Conservation (phyloP, 1,284 basidiomycete species). For the Cystobasidium sp. region DNA sequence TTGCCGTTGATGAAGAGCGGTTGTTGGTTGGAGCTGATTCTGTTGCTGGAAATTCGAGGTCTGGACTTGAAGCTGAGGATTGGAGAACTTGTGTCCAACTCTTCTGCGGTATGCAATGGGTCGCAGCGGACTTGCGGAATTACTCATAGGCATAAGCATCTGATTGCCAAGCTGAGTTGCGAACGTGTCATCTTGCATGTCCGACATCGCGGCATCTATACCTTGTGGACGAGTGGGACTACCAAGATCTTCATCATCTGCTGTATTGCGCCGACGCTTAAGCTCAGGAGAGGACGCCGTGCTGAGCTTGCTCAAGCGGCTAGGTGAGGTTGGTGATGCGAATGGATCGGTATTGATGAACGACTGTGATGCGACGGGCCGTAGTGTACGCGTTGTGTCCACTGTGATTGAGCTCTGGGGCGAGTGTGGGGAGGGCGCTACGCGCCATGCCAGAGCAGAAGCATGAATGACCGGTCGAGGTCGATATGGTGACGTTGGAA, state of each 20-base stretch:
- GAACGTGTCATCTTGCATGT: slow-evolving; percentile 6
- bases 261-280: slow-evolving; percentile 32
- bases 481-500: slow-evolving; percentile 32
- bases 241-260: not conserved
- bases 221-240: not conserved
- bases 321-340: slow-evolving; percentile 18
- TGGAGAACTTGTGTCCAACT: slow-evolving; percentile 12
- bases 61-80: slow-evolving; percentile 14
- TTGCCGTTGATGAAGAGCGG: slow-evolving; percentile 33
- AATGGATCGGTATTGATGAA: slow-evolving; percentile 44
- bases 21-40: slow-evolving; percentile 41
- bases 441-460: slow-evolving; percentile 48
- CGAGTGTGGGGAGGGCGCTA: slow-evolving; percentile 47
- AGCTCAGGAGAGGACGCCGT: slow-evolving; percentile 34
- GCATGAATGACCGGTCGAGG: slow-evolving; percentile 40
- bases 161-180: not conserved
- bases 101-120: slow-evolving; percentile 29
- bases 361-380: slow-evolving; percentile 37
- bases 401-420: slow-evolving; percentile 43
- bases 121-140: not conserved
- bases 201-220: not conserved
- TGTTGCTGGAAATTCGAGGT: slow-evolving; percentile 33
- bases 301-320: slow-evolving; percentile 12
- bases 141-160: not conserved
- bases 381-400: slow-evolving; percentile 36